Evolutionary conservation across 805 yeast genomes (phyloP).

Genomic region (Yarrowia sp.): DNA sequence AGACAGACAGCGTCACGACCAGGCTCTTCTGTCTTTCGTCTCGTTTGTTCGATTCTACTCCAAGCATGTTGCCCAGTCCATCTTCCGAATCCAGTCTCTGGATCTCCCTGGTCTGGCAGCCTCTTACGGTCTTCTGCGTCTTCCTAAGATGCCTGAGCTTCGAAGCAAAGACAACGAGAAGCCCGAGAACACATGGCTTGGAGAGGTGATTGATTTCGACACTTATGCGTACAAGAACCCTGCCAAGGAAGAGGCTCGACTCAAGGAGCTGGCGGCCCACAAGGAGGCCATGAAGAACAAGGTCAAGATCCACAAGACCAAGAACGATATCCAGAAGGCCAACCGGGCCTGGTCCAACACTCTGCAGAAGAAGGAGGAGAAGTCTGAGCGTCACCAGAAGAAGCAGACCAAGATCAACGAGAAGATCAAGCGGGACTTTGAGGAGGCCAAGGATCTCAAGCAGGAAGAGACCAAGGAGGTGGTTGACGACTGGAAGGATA

Average conservation of each 20-base stretch:
- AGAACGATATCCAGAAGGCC: conserved; percentile 49
- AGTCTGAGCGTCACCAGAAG: conserved; percentile 69
- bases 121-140: conserved; percentile 78
- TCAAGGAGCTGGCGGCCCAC: conserved; percentile 61
- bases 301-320: conserved; percentile 52
- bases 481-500: conserved; percentile 85
- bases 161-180: conserved; percentile 55
- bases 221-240: conserved; percentile 67
- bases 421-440: conserved; percentile 53
- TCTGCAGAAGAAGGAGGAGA: conserved; percentile 64
- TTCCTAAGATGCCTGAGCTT: conserved; percentile 95
- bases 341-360: conserved; percentile 86
- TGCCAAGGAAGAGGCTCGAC: conserved; percentile 67
- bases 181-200: conserved; percentile 80
- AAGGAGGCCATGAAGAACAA: conserved; percentile 43
- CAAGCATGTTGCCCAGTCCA: conserved; percentile 86
- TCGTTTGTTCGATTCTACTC: conserved; percentile 83
- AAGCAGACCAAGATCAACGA: conserved; percentile 71
- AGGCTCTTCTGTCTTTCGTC: conserved; percentile 79
- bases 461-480: conserved; percentile 52
- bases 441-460: conserved; percentile 53
- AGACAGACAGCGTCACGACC: conserved; percentile 84
- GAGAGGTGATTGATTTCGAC: conserved; percentile 70
- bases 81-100: conserved; percentile 74
- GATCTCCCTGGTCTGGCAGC: conserved; percentile 76